Evolutionary conservation across 148 eudicot species (phyloP), one percentile per base, ranked within the genome.

Genomic region (Chenopodium berlandieri): DNA sequence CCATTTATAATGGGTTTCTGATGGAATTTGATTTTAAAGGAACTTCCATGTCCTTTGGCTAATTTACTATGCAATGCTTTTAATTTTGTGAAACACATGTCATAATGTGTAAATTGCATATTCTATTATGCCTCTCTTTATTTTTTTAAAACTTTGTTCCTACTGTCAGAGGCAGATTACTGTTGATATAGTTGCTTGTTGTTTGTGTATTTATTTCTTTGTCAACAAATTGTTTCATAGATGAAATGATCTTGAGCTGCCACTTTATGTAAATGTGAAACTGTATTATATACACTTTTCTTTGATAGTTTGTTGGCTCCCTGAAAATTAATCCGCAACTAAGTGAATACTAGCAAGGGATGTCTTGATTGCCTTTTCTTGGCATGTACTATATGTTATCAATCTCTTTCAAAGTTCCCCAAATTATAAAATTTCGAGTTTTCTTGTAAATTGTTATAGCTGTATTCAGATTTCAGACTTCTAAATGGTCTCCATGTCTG

Each of bases 401-500:
- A 73, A 73, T 7, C 70, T 58, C 62, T 58, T 62, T 60, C 60
- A 10, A 23, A 60, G 30, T 32, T 19, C 25, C 23, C 65, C 7
- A 52, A 13, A 44, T 50, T 19, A 31, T 30, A 32, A 37, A 72
- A 16, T 34, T 23, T 19, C 14, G 68, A 72, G 63, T 23, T 71
- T 69, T 16, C 60, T 56, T 56, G 60, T 56, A 56, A 4, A 69
- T 44, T 71, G 60, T 31, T 31, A 65, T 11, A 50, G 7, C 17
- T n/a, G 13, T 44, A 27, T 64, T 69, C 25, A 8, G 14, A 31
- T 12, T 76, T 40, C 44, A 40, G 44, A 40, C 7, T n/a, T 75
- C 31, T 84, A 60, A 69, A 60, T 75, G 31, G 17, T 69, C 30
- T 75, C 25, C 74, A 48, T 54, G 19, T 68, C 73, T 76, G 47